Base-by-base conservation (phyloP, 1,284 basidiomycete species). In the Ganoderma leucocontextum region DNA sequence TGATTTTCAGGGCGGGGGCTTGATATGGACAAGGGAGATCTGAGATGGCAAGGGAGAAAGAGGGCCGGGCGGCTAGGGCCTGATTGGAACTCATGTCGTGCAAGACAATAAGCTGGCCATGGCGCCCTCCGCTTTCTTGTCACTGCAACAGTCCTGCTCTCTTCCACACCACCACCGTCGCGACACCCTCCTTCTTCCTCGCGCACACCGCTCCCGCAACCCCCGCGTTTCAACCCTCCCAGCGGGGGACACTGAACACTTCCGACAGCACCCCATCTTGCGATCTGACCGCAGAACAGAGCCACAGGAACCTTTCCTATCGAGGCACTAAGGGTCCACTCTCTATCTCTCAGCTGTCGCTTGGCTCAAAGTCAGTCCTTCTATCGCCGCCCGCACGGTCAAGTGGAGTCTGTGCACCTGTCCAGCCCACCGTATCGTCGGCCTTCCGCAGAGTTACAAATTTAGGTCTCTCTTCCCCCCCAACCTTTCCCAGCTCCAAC, bases 101-200 rank as follows among this genome's bases (percentile, higher is more conserved):
- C 47, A 68, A 72, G 67, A 72, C 71, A 72, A 72, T 72, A 72
- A 72, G 69, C 67, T 17, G 33, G 15, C 67, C 60, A 58, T 63
- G 65, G 62, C 71, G 69, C 67, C 68, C 65, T 58, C 57, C 57
- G 60, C 15, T 55, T 39, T 63, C 71, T 67, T 58, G 66, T 69
- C 68, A 64, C 47, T 39, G 29, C 65, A 22, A 19, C 62, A 41
- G 57, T 35, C 62, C 59, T 52, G 60, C 65, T 69, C 61, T 63
- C 65, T 42, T 64, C 39, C 53, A 49, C 41, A 68, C 71, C 67
- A 72, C 71, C 71, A 70, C 42, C 69, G 66, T 42, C 71, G 69
- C 69, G 65, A 67, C 67, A 52, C 62, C 62, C 62, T 25, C 57
- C 33, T 13, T 61, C 29, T 42, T 61, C 52, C 22, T 17, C 42